Conservation (phyloP, 1,284 basidiomycete species). For the Volvariella surrecta region DNA sequence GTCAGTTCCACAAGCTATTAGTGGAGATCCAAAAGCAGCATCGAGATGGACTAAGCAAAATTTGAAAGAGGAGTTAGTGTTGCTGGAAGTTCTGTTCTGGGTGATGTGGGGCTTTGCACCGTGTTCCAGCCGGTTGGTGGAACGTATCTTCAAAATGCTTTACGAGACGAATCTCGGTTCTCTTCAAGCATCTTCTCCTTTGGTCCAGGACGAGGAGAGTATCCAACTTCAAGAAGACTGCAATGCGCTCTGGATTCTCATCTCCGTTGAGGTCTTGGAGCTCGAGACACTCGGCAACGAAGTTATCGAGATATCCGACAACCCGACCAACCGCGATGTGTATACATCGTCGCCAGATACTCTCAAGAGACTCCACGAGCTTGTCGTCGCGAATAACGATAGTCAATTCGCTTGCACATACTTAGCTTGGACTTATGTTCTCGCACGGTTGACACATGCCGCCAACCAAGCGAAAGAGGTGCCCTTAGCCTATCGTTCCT, state of each 20-base stretch:
- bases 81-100: constrained; percentile 82
- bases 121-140: constrained; percentile 54
- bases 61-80: constrained; percentile 67
- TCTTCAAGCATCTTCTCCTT: constrained; percentile 53
- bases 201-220: constrained; percentile 72
- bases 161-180: constrained; percentile 63
- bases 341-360: constrained; percentile 50
- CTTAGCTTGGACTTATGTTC: constrained; percentile 73
- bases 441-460: constrained; percentile 47
- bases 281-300: constrained; percentile 65
- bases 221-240: constrained; percentile 57
- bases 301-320: constrained; percentile 41
- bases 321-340: constrained; percentile 37
- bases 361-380: constrained; percentile 52
- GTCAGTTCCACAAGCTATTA: constrained; percentile 41
- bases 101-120: constrained; percentile 73
- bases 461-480: constrained; percentile 37
- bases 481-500: constrained; percentile 42
- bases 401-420: constrained; percentile 62
- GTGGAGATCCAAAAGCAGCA: constrained; percentile 50
- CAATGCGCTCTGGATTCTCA: constrained; percentile 66
- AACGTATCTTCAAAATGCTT: constrained; percentile 54
- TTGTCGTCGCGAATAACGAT: constrained; percentile 48
- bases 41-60: constrained; percentile 76
- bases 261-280: constrained; percentile 75